phyloP scores from a whole-genome alignment of 805 yeast species.

The Ogataea naganishii region DNA sequence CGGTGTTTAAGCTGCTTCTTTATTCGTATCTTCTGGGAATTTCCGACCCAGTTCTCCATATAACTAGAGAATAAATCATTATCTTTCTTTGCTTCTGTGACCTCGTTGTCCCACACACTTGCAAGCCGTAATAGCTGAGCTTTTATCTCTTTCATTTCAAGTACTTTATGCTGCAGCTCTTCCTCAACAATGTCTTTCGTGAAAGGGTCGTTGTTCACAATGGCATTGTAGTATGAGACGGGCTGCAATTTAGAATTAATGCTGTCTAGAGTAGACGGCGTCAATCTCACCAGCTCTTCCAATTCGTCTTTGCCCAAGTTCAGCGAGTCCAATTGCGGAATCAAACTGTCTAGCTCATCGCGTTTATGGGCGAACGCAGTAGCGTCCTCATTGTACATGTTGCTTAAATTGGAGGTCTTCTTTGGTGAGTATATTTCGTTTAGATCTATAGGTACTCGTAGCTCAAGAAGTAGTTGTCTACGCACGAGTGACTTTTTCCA shows the following conservation, averaged over 20 bases:
- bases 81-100: slow-evolving; percentile 45
- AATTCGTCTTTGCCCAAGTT: slow-evolving; percentile 22
- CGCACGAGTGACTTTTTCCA: slow-evolving; percentile 66
- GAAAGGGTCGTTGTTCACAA: slow-evolving; percentile 5
- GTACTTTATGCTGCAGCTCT: slow-evolving; percentile 30
- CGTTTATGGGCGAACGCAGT: slow-evolving; percentile 4
- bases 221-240: slow-evolving; percentile 12
- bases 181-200: slow-evolving; percentile 20
- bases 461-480: slow-evolving; percentile 48
- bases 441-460: slow-evolving; percentile 68
- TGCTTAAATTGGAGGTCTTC: slow-evolving; percentile 1
- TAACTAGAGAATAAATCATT: slow-evolving; percentile 76
- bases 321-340: slow-evolving; percentile 27
- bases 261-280: slow-evolving; percentile 13
- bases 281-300: slow-evolving; percentile 13
- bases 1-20: slow-evolving; percentile 3
- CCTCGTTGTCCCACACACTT: slow-evolving; percentile 42
- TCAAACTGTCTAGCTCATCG: slow-evolving; percentile 9
- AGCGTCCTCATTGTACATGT: slow-evolving; percentile 7
- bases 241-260: slow-evolving; percentile 17
- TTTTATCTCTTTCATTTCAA: slow-evolving; percentile 29
- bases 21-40: slow-evolving; percentile 72
- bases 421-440: slow-evolving; percentile 40
- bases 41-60: slow-evolving; percentile 84
- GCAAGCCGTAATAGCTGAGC: slow-evolving; percentile 22